Percentiles rank a stretch among this genome's conserved stretches.
Evolutionary conservation across 2,329 filamentous ascomycete genomes (phyloP).

Genomic region (Coleophoma cylindrospora): DNA sequence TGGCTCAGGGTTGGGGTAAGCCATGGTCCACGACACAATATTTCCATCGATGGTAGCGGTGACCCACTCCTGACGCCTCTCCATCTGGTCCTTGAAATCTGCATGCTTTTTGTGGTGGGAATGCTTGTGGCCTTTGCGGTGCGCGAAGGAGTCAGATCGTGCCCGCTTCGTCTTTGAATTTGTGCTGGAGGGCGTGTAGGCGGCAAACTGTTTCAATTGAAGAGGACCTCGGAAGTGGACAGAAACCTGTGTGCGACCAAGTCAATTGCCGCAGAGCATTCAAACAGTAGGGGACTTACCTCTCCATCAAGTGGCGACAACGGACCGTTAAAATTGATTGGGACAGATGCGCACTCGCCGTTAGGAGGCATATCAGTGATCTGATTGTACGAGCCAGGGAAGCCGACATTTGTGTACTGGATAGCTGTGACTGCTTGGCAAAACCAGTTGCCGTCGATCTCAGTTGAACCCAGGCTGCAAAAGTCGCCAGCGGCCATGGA

Average conservation of each 20-base stretch:
- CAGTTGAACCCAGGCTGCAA: slow-evolving; percentile 22
- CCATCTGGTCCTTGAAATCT: slow-evolving; percentile 14
- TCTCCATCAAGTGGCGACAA: slow-evolving; percentile 66
- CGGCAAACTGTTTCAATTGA: slow-evolving; percentile 61
- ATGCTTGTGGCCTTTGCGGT: slow-evolving; percentile 41
- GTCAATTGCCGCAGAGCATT: background rate
- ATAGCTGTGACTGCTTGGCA: slow-evolving; percentile 62
- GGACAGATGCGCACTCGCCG: slow-evolving; percentile 48
- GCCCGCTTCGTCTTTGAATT: slow-evolving; percentile 30
- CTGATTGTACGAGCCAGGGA: slow-evolving; percentile 57
- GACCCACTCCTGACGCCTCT: slow-evolving; percentile 43
- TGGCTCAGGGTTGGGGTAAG: slow-evolving; percentile 31
- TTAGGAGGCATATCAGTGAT: slow-evolving; percentile 54
- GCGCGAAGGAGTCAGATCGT: slow-evolving; percentile 25
- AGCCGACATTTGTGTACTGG: slow-evolving; percentile 59
- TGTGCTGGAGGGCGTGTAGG: slow-evolving; percentile 50
- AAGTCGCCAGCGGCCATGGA: slow-evolving; percentile 18
- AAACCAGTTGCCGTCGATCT: slow-evolving; percentile 56
- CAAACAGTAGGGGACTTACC: slow-evolving; percentile 38
- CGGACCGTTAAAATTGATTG: slow-evolving; percentile 50
- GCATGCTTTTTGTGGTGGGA: slow-evolving; percentile 38
- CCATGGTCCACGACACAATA: slow-evolving; percentile 53
- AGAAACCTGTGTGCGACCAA: slow-evolving; percentile 49
- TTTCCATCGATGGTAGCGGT: slow-evolving; percentile 54
- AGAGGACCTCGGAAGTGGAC: slow-evolving; percentile 69